Conservation (phyloP, 1,284 basidiomycete genomes). For the Ustilago trichophora region DNA sequence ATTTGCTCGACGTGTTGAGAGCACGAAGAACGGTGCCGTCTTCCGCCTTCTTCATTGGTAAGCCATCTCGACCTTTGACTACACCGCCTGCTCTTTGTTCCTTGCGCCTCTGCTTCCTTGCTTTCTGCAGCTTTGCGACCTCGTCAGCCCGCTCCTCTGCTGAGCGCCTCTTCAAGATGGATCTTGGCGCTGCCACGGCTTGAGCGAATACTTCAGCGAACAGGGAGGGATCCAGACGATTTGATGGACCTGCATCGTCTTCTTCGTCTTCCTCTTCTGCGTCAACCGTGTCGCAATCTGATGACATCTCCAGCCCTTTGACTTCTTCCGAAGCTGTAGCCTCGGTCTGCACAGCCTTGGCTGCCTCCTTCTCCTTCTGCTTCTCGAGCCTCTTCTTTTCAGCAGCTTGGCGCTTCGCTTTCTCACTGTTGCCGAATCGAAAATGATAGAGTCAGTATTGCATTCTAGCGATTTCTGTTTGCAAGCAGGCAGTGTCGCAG, state of each 20-base stretch:
- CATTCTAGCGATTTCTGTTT: no score
- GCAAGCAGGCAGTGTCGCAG: no score
- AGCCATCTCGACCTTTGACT: constrained; percentile 52
- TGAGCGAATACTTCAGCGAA: constrained; percentile 53
- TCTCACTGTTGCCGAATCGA: constrained; percentile 7
- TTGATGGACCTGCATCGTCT: constrained; percentile 14
- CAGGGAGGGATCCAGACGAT: constrained; percentile 54
- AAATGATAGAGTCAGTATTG: not conserved
- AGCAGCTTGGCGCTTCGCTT: constrained; percentile 31
- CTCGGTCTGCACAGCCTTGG: not conserved
- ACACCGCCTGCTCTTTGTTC: constrained; percentile 35
- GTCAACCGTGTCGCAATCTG: not conserved
- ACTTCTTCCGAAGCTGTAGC: not conserved
- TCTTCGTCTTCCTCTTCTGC: constrained; percentile 6
- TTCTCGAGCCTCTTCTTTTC: constrained; percentile 27
- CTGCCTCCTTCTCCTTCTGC: constrained; percentile 20
- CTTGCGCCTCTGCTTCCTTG: constrained; percentile 21
- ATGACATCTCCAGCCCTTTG: not conserved
- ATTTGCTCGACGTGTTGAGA: constrained; percentile 8
- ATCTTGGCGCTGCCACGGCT: constrained; percentile 30
- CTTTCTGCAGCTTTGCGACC: constrained; percentile 14
- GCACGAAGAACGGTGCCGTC: constrained; percentile 54
- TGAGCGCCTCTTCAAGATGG: constrained; percentile 42
- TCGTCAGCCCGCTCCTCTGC: constrained; percentile 35
- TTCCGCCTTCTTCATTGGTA: constrained; percentile 45